Evolutionary conservation across 73 alveolate species (phyloP), one percentile per base, ranked within the genome.

Genomic region (Paramecium octaurelia): DNA sequence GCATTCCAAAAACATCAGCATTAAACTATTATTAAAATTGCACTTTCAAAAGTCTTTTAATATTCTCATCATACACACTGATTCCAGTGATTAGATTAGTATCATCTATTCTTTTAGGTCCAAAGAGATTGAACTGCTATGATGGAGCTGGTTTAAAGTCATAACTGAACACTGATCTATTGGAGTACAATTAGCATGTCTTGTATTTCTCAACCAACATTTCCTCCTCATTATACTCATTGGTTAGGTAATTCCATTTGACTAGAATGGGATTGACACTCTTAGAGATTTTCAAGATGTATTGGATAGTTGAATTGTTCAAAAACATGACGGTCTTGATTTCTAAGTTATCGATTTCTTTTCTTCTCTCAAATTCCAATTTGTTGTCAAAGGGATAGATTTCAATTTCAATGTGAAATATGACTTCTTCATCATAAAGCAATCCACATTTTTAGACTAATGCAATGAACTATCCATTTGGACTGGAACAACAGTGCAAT

Each of bases 1-100:
- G 71, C 89, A 76, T 76, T 40, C 89, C 89, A 76, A 40, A 76
- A 12, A 42, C 70, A 27, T 76, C 89, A 5, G 64, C 89, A 34
- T 76, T 18, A 43, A 76, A 76, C 11, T 38, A 36, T 76, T 76
- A 76, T 42, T 31, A 18, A 34, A 76, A 76, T 76, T 29, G 10
- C 14, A 76, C 68, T 42, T 76, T 76, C 18, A 76, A 76, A 38
- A 76, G 38, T 38, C 69, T 76, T n/a, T 76, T 31, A 34, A 18
- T 35, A 35, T 35, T 40, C 20, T 18, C 88, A 76, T 76, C 44
- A 76, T 76, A 76, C 12, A 76, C 68, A 36, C 58, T 23, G 9
- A 76, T 42, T 36, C 88, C 88, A 29, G 70, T 20, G 12, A 14
- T 20, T 6, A 20, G 23, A 20, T 34, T 29, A 18, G 23, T 1